Percentiles rank a stretch among this genome's conserved stretches.
These are phyloP conservation scores for Phaffia australis DNA, from an alignment of 768 basidiomycete genomes.

Conservation along the genomic window DNA sequence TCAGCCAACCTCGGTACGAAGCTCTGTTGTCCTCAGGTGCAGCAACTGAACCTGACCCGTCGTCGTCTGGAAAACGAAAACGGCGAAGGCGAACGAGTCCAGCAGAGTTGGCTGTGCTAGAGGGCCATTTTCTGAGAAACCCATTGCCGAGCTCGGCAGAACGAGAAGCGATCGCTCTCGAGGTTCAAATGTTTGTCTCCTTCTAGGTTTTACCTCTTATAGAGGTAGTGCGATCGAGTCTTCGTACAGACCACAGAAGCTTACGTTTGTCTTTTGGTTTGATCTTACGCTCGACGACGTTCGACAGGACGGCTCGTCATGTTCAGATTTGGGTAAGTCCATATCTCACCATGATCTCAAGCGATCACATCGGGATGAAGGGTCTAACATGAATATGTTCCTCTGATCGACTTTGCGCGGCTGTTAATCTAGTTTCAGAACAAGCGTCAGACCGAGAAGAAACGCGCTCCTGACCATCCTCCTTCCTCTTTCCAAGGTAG, in stretches of 20 bases:
- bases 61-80: slow-evolving; percentile 7
- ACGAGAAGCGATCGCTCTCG: slow-evolving; percentile 15
- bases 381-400: background rate
- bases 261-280: too few relatives aligned
- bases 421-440: slow-evolving; percentile 19
- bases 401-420: background rate
- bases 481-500: background rate
- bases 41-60: too few relatives aligned
- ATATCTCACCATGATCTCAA: background rate
- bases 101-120: slow-evolving; percentile 18
- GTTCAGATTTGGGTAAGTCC: slow-evolving; percentile 24
- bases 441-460: slow-evolving; percentile 24
- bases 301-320: slow-evolving; percentile 17
- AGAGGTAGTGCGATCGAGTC: too few relatives aligned
- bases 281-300: too few relatives aligned
- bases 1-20: too few relatives aligned
- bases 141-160: slow-evolving; percentile 10
- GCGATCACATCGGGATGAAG: background rate
- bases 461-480: slow-evolving; percentile 3
- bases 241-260: too few relatives aligned
- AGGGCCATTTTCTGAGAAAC: slow-evolving; percentile 14
- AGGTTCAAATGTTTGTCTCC: slow-evolving; percentile 20
- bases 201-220: background rate
- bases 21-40: too few relatives aligned
- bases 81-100: slow-evolving; percentile 22